phyloP scores from a whole-genome alignment of 2,329 filamentous ascomycete species.

The Neonectria magnoliae region DNA sequence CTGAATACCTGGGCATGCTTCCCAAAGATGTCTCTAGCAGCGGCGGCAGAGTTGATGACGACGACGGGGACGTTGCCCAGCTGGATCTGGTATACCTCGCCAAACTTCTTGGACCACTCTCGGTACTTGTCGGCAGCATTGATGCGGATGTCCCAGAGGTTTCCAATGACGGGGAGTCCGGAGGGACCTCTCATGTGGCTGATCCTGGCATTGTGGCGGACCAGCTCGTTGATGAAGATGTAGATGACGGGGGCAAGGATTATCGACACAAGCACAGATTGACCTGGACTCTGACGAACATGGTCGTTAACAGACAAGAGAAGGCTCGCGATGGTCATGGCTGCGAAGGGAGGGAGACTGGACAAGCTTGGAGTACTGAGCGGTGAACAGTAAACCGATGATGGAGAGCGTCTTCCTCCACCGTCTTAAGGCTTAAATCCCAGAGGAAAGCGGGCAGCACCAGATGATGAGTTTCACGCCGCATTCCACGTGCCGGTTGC shows the following conservation, averaged over 20 bases:
- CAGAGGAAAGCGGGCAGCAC: background rate
- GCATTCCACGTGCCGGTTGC: background rate
- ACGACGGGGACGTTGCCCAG: slow-evolving; percentile 66
- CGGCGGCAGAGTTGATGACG: slow-evolving; percentile 63
- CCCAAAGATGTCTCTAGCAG: slow-evolving; percentile 61
- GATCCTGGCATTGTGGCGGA: slow-evolving; percentile 56
- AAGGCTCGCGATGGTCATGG: slow-evolving; percentile 43
- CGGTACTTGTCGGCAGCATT: slow-evolving; percentile 68
- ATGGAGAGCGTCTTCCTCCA: background rate
- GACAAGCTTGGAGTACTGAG: background rate
- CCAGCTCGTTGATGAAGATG: slow-evolving; percentile 59
- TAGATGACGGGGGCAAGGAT: slow-evolving; percentile 53
- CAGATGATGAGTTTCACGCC: too few species aligned
- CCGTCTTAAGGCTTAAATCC: background rate
- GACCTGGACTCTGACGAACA: slow-evolving; percentile 35
- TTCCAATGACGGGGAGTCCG: slow-evolving; percentile 64
- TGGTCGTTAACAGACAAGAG: slow-evolving; percentile 33
- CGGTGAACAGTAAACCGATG: background rate
- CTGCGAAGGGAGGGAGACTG: background rate
- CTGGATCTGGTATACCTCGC: slow-evolving; percentile 65
- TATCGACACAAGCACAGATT: slow-evolving; percentile 35
- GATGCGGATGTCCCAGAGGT: slow-evolving; percentile 62
- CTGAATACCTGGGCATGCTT: slow-evolving; percentile 64
- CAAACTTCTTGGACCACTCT: slow-evolving; percentile 60
- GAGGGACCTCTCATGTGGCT: slow-evolving; percentile 58